Base-by-base conservation (phyloP, 768 basidiomycete genomes). In the Auricularia cornea region DNA sequence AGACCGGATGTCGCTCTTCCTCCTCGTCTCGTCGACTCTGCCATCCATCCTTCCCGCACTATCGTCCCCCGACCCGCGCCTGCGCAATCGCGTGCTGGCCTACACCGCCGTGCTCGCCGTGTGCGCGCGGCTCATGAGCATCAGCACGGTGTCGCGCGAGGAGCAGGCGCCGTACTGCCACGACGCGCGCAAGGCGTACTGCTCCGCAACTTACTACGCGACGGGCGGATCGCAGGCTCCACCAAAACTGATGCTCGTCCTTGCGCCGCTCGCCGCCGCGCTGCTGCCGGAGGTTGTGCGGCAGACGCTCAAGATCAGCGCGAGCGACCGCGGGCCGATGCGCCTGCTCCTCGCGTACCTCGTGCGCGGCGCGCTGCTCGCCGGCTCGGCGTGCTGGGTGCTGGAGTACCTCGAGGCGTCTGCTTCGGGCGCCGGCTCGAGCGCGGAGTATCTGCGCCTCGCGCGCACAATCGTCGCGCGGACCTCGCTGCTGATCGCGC, bases 161-260 rank as follows among this genome's bases (percentile, higher is more conserved):
- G 96, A 98, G 71, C 96, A 98, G 73, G 87, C 91, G 44, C 87
- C 92, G 0, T 89, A 84, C 31, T 99, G 97, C 71, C 79, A 83
- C 65, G 88, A 94, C 61, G 95, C 96, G 1, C 98, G 95, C 77
- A 96, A 90, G 71, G 78, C 86, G 1, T 60, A 52, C 31, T 99
- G 97, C 71, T 79, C 83, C 65, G 88, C 94, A 61, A 95, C 96
- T 1, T 98, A 95, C 77, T 97, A 90, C 72, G 78, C 86, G 1
- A 89, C 90, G 0, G 83, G 87, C 0, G 81, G 87, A 10, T 75
- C 86, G 0, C 85, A 90, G 6, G 77, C 85, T 2, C 85, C 92
- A 0, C 88, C 92, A 0, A 59, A 76, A 1, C 75, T 79, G 32
- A 81, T 88, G 6, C 75, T 94, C 28, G 64, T 83, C 23, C 72